Evolutionary conservation across 495 filamentous ascomycete species (phyloP), one percentile per base, ranked within the genome.

Genomic region (Viridothelium virens): DNA sequence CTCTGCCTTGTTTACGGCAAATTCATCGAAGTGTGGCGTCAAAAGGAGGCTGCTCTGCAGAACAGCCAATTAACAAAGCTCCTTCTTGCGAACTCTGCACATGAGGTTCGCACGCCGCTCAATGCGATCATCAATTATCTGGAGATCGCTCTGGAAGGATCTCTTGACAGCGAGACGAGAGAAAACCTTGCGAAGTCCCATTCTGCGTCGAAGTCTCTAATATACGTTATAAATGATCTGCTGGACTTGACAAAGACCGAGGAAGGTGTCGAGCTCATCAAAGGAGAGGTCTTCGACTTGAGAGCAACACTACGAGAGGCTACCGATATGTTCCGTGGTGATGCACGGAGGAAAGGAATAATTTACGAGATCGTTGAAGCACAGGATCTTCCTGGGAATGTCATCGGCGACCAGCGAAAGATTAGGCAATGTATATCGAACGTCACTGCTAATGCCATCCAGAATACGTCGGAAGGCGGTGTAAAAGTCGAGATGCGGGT

Each of bases 51-150:
- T 0, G 89, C 88, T 3, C 75, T 95, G 71, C 87, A 96, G 67
- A 93, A 79, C 70, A 95, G 88, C 65, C 86, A 91, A 50, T 78
- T 97, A 18, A 96, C 91, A 2, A 81, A 85, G 61, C 77, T 97
- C 14, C 76, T 97, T 10, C 79, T 96, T 2, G 91, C 93, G 10
- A 96, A 97, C 71, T 95, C 92, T 0, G 93, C 93, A 0, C 93
- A 97, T 71, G 92, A 96, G 79, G 91, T 97, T 16, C 89, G 93
- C 38, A 97, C 93, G 0, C 92, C 93, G 0, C 78, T 97, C 3
- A 96, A 96, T 74, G 93, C 93, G 31, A 95, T 97, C 71, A 94
- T 97, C 73, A 97, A 97, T 70, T 96, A 94, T 66, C 79, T 97
- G 2, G 93, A 97, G 71, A 96, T 96, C 68, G 93, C 93, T 0